phyloP scores from a whole-genome alignment of 345 rosid species.

The Brassica nigra region DNA sequence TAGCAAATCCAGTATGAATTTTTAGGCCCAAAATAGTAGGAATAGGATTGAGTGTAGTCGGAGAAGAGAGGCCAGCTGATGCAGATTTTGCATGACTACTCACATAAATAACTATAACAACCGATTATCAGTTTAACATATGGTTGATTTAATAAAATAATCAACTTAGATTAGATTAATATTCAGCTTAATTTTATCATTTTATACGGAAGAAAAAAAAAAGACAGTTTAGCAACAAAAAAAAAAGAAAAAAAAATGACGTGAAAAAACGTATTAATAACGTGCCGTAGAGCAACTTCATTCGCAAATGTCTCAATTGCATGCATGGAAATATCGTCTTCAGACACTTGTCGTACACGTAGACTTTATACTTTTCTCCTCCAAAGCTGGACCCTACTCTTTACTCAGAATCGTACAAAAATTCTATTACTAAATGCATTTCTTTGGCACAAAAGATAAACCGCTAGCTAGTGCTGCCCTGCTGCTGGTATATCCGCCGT shows the following conservation, averaged over 20 bases:
- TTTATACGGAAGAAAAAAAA: neutral
- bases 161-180: neutral
- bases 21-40: neutral
- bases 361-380: constrained; percentile 9
- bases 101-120: neutral
- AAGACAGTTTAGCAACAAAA: too few relatives aligned
- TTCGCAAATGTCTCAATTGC: constrained; percentile 18
- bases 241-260: neutral
- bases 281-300: constrained; percentile 22
- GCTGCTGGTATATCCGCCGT: constrained; percentile 54
- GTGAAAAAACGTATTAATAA: neutral
- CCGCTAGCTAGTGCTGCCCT: constrained; percentile 41
- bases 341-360: constrained; percentile 28
- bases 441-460: neutral
- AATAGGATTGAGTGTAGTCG: neutral
- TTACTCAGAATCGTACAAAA: constrained; percentile 4
- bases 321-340: constrained; percentile 21
- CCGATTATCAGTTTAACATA: neutral
- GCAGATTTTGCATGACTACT: neutral
- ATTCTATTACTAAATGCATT: constrained; percentile 19
- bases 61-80: neutral
- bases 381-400: constrained; percentile 21
- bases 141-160: neutral
- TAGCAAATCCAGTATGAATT: neutral
- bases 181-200: neutral